A percentile compares a stretch with the other conserved stretches of the same genome.
These are phyloP conservation scores for Penicillium dipodomyicola DNA, from an alignment of 495 filamentous ascomycete genomes.

Conservation along the genomic window DNA sequence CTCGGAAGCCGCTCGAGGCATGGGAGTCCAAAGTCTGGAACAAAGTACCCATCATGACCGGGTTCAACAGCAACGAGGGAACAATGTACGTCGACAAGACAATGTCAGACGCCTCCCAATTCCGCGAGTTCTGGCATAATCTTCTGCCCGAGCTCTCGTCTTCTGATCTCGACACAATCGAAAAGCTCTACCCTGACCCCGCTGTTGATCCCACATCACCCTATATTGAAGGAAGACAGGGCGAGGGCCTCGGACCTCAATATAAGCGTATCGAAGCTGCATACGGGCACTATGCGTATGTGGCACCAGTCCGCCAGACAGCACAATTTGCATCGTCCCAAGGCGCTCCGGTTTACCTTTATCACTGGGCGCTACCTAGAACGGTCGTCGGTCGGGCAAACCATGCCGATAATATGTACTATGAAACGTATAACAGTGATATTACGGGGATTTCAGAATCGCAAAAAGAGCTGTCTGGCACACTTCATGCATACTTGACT, in stretches of 20 bases:
- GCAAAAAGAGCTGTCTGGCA: conserved; percentile 48
- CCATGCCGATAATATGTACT: conserved; percentile 57
- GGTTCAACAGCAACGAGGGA: conserved; percentile 66
- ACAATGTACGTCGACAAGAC: conserved; percentile 53
- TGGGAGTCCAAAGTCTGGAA: conserved; percentile 53
- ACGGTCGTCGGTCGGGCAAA: conserved; percentile 51
- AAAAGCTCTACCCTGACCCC: conserved; percentile 58
- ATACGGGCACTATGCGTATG: conserved; percentile 66
- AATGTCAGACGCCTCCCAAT: conserved; percentile 45
- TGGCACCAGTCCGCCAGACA: conserved; percentile 62
- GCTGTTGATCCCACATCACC: conserved; percentile 28
- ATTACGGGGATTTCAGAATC: conserved; percentile 39
- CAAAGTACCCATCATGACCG: conserved; percentile 60
- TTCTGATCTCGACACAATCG: conserved; percentile 48
- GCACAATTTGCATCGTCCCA: conserved; percentile 48
- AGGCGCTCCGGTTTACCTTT: conserved; percentile 51
- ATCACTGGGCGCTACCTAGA: conserved; percentile 55
- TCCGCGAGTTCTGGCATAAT: conserved; percentile 52
- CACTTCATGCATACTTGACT: conserved; percentile 55
- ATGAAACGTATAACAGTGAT: conserved; percentile 53
- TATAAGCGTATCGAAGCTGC: conserved; percentile 60
- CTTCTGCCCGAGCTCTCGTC: conserved; percentile 53
- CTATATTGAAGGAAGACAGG: conserved; percentile 38
- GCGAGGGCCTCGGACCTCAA: conserved; percentile 48
- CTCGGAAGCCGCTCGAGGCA: conserved; percentile 53